These are phyloP conservation scores for Nakazawaea siamensis DNA, from an alignment of 805 yeast species.

Conservation along the genomic window DNA sequence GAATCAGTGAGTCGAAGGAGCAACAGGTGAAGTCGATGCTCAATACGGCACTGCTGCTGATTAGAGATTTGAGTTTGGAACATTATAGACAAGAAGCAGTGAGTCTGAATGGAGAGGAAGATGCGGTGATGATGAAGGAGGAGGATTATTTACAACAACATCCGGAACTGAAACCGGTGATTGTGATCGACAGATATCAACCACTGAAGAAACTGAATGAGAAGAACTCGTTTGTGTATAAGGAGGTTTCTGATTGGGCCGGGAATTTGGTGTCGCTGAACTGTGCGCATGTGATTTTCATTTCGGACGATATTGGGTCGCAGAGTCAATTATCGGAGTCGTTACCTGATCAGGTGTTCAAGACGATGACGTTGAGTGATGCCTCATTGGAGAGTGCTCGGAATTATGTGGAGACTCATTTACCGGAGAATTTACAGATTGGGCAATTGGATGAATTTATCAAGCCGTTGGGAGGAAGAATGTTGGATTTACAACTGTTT, in stretches of 20 bases:
- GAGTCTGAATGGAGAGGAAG: slow-evolving; percentile 21
- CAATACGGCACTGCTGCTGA: slow-evolving; percentile 59
- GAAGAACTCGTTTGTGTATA: slow-evolving; percentile 57
- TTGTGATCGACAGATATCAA: slow-evolving; percentile 70
- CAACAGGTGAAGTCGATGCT: slow-evolving; percentile 76
- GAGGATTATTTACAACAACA: slow-evolving; percentile 80
- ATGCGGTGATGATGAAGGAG: slow-evolving; percentile 36
- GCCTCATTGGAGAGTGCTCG: slow-evolving; percentile 68
- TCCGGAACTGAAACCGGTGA: slow-evolving; percentile 79
- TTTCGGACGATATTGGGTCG: slow-evolving; percentile 81
- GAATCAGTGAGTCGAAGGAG: slow-evolving; percentile 77
- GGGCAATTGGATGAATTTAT: slow-evolving; percentile 46
- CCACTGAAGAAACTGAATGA: slow-evolving; percentile 45
- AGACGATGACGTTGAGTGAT: slow-evolving; percentile 66
- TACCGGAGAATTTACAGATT: slow-evolving; percentile 21
- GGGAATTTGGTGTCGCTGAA: slow-evolving; percentile 67
- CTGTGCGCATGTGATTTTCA: slow-evolving; percentile 81
- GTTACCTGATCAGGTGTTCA: slow-evolving; percentile 83
- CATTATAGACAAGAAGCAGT: slow-evolving; percentile 25
- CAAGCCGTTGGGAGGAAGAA: slow-evolving; percentile 85
- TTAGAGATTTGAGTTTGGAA: slow-evolving; percentile 53
- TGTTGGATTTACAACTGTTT: slow-evolving; percentile 88
- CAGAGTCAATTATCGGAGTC: slow-evolving; percentile 59
- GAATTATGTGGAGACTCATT: slow-evolving; percentile 55
- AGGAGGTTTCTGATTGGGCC: slow-evolving; percentile 84